Evolutionary conservation across 306 rosid species (phyloP), one percentile per base, ranked within the genome.

Genomic region (Pyrus communis): DNA sequence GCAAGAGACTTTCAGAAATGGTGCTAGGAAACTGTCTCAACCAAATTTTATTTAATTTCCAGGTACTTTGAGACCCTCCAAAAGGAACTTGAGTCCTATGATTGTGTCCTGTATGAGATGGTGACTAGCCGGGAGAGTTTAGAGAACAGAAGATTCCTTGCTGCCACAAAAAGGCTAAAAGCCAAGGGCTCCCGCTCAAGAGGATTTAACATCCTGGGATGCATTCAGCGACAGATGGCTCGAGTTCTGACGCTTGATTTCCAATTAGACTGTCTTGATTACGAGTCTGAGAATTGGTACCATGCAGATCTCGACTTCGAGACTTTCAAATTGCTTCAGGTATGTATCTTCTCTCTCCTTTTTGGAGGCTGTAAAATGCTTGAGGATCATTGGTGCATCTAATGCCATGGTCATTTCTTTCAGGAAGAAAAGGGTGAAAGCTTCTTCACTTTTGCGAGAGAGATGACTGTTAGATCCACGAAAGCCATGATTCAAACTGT

Each of bases 251-350:
- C 1, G 25, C 98, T 95, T 70, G 96, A 92, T 80, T 95, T 95
- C 79, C 98, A 95, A 70, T 78, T 92, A 75, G 98, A 95, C 78
- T 90, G 91, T 79, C 96, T 95, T 42, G 81, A 85, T 87, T 95
- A 92, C 77, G 80, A 92, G 78, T 77, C 89, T 79, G 76, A 83
- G 23, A 95, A 92, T 81, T 95, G 92, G 92, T 89, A 82, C 84
- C 98, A 95, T 81, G 97, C 98, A 49, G 98, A 95, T 85, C 97
- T 95, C 42, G 98, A 95, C 79, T 95, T 75, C n/a, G 98, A 95
- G 81, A 92, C 97, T 78, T 95, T 95, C 86, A 78, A 81, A 84
- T 46, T 83, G 79, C 97, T 92, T 78, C 98, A 94, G 98, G 98
- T 93, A 69, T 31, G 73, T 54, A 12, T 21, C 40, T 22, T 59